phyloP scores from a whole-genome alignment of 2,329 filamentous ascomycete genomes.

The Furcasterigmium furcatum region DNA sequence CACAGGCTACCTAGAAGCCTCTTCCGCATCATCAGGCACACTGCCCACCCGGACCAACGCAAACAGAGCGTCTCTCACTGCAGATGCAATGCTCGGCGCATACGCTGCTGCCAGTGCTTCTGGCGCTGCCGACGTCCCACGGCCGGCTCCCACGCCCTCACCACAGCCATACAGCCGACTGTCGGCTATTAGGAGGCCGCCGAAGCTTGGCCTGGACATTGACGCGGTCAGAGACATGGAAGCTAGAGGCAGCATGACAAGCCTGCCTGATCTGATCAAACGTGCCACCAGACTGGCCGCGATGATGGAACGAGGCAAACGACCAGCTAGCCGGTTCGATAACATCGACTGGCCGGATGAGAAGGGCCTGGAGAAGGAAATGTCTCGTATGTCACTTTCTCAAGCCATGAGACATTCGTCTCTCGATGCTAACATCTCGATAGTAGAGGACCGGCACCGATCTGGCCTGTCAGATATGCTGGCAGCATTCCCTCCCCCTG shows the following conservation, averaged over 20 bases:
- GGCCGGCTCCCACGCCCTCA: constrained; percentile 15
- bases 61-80: constrained; percentile 25
- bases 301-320: constrained; percentile 79
- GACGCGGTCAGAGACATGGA: constrained; percentile 79
- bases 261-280: constrained; percentile 84
- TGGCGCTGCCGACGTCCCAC: constrained; percentile 29
- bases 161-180: constrained; percentile 38
- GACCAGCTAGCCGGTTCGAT: constrained; percentile 57
- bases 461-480: constrained; percentile 63
- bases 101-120: constrained; percentile 45
- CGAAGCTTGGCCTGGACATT: constrained; percentile 64
- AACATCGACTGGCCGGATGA: constrained; percentile 50
- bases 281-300: constrained; percentile 83
- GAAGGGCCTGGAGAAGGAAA: constrained; percentile 36
- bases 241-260: constrained; percentile 84
- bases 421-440: too few relatives aligned
- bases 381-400: constrained; percentile 28
- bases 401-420: too few relatives aligned
- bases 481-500: constrained; percentile 62
- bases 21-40: constrained; percentile 42
- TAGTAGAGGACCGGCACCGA: constrained; percentile 39
- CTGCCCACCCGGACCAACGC: constrained; percentile 20
- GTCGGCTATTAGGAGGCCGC: constrained; percentile 62
- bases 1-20: constrained; percentile 43
- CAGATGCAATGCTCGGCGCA: constrained; percentile 46